phyloP scores from a whole-genome alignment of 2,329 filamentous ascomycete genomes.

The Colletotrichum sansevieriae region DNA sequence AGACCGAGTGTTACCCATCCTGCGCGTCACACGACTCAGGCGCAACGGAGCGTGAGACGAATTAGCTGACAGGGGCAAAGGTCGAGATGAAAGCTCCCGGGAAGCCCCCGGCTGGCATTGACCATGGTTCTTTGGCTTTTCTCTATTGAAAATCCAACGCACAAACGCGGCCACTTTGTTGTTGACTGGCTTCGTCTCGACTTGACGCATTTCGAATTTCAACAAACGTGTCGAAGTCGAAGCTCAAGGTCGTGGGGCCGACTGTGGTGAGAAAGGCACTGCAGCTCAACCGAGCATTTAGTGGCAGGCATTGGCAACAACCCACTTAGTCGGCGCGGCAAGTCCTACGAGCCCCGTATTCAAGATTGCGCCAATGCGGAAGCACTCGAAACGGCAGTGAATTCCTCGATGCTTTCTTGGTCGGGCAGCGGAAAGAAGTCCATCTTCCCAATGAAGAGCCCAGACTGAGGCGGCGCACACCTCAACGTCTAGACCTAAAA shows the following conservation, averaged over 20 bases:
- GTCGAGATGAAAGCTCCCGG: not conserved
- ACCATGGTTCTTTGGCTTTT: not conserved
- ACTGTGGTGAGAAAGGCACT: not conserved
- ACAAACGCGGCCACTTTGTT: slow-evolving; percentile 2
- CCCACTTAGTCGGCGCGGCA: slow-evolving; percentile 30
- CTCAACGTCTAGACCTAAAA: not conserved
- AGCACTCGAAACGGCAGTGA: slow-evolving; percentile 23
- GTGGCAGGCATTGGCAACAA: slow-evolving; percentile 11
- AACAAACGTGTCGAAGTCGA: not conserved
- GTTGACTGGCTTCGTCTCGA: slow-evolving; percentile 3
- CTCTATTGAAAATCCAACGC: not conserved
- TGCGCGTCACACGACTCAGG: slow-evolving; percentile 32
- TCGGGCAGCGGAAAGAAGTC: not conserved
- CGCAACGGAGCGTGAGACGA: not conserved
- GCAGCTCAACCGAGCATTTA: not conserved
- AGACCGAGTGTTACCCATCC: not conserved
- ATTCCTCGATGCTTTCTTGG: slow-evolving; percentile 19
- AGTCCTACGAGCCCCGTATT: slow-evolving; percentile 31
- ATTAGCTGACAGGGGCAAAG: not conserved
- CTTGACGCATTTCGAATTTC: not conserved
- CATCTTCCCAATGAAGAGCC: slow-evolving; percentile 4
- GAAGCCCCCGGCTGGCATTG: not conserved
- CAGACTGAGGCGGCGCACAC: not conserved
- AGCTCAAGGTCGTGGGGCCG: not conserved
- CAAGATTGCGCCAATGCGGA: slow-evolving; percentile 24